A percentile compares a stretch with the other conserved stretches of the same genome.
Evolutionary conservation across 1,284 basidiomycete genomes (phyloP).

Genomic region (Tilletiopsis washingtonensis): DNA sequence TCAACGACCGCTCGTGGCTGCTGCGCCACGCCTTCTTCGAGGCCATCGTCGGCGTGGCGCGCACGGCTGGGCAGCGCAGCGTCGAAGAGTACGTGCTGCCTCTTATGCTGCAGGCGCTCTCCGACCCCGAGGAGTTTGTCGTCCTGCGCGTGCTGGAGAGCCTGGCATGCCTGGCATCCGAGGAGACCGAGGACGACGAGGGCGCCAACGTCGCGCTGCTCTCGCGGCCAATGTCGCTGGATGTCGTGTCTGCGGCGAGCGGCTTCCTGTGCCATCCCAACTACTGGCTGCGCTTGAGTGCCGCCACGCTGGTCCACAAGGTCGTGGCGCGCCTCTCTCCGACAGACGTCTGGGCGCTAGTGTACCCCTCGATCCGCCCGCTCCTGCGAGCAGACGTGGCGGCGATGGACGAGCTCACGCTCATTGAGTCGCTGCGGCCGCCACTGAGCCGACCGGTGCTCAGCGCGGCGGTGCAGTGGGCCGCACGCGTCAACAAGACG

Average conservation of each 20-base stretch:
- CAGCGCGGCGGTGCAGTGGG: slow-evolving; percentile 79
- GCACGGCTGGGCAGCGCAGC: slow-evolving; percentile 45
- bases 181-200: background rate
- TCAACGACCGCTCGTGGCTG: slow-evolving; percentile 88
- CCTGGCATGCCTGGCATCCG: slow-evolving; percentile 66
- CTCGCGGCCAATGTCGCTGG: too few species aligned
- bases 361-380: slow-evolving; percentile 82
- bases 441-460: slow-evolving; percentile 66
- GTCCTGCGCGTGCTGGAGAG: slow-evolving; percentile 77
- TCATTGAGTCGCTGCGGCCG: slow-evolving; percentile 67
- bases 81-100: slow-evolving; percentile 71
- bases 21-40: slow-evolving; percentile 88
- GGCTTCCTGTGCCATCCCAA: slow-evolving; percentile 94
- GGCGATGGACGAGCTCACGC: slow-evolving; percentile 63
- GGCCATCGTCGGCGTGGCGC: slow-evolving; percentile 83
- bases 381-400: slow-evolving; percentile 78
- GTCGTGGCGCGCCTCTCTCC: slow-evolving; percentile 62
- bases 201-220: slow-evolving; percentile 48
- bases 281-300: slow-evolving; percentile 92
- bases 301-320: slow-evolving; percentile 76
- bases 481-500: slow-evolving; percentile 54
- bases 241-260: slow-evolving; percentile 74
- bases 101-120: slow-evolving; percentile 74
- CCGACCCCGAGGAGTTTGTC: slow-evolving; percentile 89
- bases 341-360: slow-evolving; percentile 83